Conservation (phyloP, 108 stramenopile genomes). For the Skeletonema potamos region DNA sequence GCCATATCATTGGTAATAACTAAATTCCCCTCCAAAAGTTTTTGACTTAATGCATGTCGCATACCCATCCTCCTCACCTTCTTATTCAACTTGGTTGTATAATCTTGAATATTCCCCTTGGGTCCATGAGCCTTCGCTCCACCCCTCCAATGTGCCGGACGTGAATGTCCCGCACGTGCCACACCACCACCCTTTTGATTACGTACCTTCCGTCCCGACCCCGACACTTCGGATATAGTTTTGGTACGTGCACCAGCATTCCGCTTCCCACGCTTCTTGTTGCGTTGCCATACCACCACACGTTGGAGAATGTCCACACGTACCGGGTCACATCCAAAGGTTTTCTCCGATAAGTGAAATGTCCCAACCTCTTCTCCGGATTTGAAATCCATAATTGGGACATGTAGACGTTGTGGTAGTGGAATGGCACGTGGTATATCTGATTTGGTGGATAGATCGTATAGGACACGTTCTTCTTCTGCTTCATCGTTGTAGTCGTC, state of each 20-base stretch:
- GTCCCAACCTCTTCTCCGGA: constrained; percentile 49
- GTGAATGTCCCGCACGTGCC: constrained; percentile 86
- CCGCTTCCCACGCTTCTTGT: constrained; percentile 77
- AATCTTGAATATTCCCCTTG: constrained; percentile 73
- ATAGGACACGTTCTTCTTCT: constrained; percentile 33
- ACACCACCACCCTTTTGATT: constrained; percentile 85
- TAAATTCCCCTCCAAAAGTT: constrained; percentile 82
- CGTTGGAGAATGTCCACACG: constrained; percentile 82
- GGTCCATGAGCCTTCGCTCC: constrained; percentile 95
- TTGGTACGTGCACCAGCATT: constrained; percentile 75
- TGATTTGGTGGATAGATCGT: constrained; percentile 25
- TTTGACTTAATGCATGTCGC: constrained; percentile 70
- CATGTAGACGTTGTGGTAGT: constrained; percentile 75
- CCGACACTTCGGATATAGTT: constrained; percentile 73
- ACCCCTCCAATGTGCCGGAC: constrained; percentile 92
- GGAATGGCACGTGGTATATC: constrained; percentile 52
- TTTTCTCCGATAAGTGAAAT: constrained; percentile 56
- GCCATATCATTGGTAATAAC: constrained; percentile 61
- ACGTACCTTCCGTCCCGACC: constrained; percentile 86
- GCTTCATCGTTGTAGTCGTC: constrained; percentile 50
- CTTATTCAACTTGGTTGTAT: constrained; percentile 88
- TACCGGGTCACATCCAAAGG: constrained; percentile 74
- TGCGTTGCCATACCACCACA: constrained; percentile 74
- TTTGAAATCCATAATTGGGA: constrained; percentile 42
- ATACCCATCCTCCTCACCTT: constrained; percentile 80